Evolutionary conservation across 2,329 filamentous ascomycete species (phyloP).

Genomic region (Ampelomyces quisqualis): DNA sequence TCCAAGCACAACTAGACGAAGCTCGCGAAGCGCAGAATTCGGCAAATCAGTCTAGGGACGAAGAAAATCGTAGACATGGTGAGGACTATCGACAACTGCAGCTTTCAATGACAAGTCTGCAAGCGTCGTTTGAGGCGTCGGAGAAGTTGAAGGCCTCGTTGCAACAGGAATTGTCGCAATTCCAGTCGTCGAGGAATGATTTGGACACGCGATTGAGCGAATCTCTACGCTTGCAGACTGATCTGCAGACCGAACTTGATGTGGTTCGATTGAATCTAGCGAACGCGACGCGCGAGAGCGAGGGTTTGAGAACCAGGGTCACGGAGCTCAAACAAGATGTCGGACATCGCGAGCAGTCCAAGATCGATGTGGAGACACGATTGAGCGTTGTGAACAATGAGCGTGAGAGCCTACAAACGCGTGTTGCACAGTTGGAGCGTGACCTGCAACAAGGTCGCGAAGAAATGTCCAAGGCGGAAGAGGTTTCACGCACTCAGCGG

Average conservation of each 20-base stretch:
- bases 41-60: conserved; percentile 14
- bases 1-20: conserved; percentile 23
- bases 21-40: conserved; percentile 10
- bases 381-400: conserved; percentile 14
- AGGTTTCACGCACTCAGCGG: conserved; percentile 7
- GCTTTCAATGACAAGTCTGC: conserved; percentile 20
- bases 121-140: conserved; percentile 16
- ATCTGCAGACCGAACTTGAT: conserved; percentile 14
- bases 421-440: conserved; percentile 17
- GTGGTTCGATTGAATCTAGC: conserved; percentile 6
- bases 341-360: conserved; percentile 3
- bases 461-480: conserved; percentile 10
- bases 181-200: conserved; percentile 12
- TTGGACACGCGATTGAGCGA: conserved; percentile 14
- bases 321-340: conserved; percentile 13
- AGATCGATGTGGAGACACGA: conserved; percentile 6
- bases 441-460: conserved; percentile 6
- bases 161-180: conserved; percentile 16
- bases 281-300: conserved; percentile 6
- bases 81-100: conserved; percentile 29
- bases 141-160: conserved; percentile 17
- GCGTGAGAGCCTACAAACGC: conserved; percentile 10
- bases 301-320: conserved; percentile 8
- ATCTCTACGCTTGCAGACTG: conserved; percentile 6
- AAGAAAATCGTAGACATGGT: conserved; percentile 14